These are phyloP conservation scores for Infundibulicybe gibba DNA, from an alignment of 768 basidiomycete genomes.

Conservation along the genomic window DNA sequence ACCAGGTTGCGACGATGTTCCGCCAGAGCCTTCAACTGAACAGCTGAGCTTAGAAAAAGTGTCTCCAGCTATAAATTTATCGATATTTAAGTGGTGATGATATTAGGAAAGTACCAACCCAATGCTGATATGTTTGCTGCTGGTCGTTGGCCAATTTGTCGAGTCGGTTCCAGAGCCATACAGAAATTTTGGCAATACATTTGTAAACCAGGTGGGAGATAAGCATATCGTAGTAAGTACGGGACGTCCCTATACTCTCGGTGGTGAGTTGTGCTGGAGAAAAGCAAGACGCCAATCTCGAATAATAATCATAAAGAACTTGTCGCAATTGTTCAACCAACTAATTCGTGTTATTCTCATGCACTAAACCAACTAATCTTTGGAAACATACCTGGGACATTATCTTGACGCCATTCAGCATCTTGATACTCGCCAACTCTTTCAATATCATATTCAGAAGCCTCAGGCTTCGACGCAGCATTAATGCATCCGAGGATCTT, in stretches of 20 bases:
- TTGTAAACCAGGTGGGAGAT: conserved; percentile 75
- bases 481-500: conserved; percentile 42
- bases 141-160: conserved; percentile 41
- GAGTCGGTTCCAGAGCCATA: conserved; percentile 67
- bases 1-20: conserved; percentile 56
- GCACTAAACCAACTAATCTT: neutral
- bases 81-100: conserved; percentile 1
- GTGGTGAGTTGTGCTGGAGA: conserved; percentile 32
- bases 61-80: conserved; percentile 44
- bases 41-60: conserved; percentile 56
- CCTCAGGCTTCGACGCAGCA: conserved; percentile 58
- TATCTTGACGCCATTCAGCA: conserved; percentile 61
- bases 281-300: conserved; percentile 40
- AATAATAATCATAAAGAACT: conserved; percentile 61
- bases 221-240: conserved; percentile 35
- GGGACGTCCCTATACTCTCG: conserved; percentile 39
- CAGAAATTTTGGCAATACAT: conserved; percentile 61
- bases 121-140: conserved; percentile 39
- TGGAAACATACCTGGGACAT: conserved; percentile 53
- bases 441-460: conserved; percentile 65
- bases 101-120: conserved; percentile 37
- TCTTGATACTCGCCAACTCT: conserved; percentile 68
- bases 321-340: conserved; percentile 50
- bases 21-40: conserved; percentile 52
- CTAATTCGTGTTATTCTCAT: conserved; percentile 25